Percentiles rank a stretch among this genome's conserved stretches.
phyloP scores from a whole-genome alignment of 148 eudicot genomes.

The Silene uniflora region DNA sequence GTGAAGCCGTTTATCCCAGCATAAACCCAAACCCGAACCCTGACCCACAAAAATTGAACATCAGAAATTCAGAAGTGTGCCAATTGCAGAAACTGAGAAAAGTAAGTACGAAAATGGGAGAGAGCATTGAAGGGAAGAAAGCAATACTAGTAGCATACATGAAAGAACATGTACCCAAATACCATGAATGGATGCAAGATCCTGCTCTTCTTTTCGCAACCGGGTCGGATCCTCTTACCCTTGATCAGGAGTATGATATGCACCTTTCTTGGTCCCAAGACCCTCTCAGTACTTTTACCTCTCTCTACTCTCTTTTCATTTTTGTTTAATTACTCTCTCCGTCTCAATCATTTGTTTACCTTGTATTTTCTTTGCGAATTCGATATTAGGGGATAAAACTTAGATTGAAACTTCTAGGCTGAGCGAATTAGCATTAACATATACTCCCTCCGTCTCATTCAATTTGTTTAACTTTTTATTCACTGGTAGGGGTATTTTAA shows the following conservation, averaged over 20 bases:
- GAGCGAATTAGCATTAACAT: too few species aligned
- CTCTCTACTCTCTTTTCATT: background rate
- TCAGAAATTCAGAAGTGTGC: too few species aligned
- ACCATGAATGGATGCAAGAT: conserved; percentile 86
- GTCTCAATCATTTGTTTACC: background rate
- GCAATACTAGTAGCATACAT: conserved; percentile 79
- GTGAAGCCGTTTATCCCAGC: too few species aligned
- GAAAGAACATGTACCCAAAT: conserved; percentile 75
- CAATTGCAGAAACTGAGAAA: background rate
- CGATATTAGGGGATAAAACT: too few species aligned
- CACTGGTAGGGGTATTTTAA: too few species aligned
- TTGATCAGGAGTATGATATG: conserved; percentile 75
- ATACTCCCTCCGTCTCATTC: too few species aligned
- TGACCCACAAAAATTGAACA: too few species aligned
- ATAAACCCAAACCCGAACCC: too few species aligned
- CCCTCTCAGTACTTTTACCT: conserved; percentile 45
- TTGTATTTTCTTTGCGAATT: background rate
- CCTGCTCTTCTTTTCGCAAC: conserved; percentile 75
- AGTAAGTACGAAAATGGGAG: conserved; percentile 22
- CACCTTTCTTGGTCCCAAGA: conserved; percentile 94
- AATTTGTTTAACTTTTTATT: too few species aligned
- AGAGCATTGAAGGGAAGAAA: conserved; percentile 62
- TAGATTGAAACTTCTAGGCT: too few species aligned
- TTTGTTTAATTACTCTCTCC: background rate
- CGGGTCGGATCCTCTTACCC: conserved; percentile 86